Percentiles rank a stretch among this genome's conserved stretches.
Evolutionary conservation across 2,329 filamentous ascomycete genomes (phyloP).

Genomic region (Fusarium anguioides): DNA sequence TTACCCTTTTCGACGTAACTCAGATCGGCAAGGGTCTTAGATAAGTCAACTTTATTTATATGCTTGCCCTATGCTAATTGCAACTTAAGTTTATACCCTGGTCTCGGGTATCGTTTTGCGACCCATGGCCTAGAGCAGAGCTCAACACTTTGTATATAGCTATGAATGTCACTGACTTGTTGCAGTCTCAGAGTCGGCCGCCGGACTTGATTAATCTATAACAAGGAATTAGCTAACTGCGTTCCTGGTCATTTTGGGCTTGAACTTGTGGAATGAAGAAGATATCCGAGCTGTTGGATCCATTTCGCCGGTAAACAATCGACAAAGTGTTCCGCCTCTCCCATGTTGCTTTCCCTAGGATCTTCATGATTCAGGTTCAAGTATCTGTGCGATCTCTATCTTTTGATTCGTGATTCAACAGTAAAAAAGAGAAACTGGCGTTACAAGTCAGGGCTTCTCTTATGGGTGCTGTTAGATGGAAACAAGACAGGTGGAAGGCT

Average conservation of each 20-base stretch:
- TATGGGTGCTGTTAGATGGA: no score
- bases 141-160: not conserved
- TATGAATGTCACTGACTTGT: not conserved
- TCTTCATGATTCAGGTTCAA: fast-evolving
- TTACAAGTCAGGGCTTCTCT: fast-evolving
- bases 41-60: not conserved
- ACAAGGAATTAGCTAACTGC: not conserved
- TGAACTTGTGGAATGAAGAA: constrained; percentile 4
- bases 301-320: not conserved
- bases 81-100: not conserved
- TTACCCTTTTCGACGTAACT: not conserved
- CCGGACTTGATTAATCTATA: not conserved
- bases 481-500: not conserved
- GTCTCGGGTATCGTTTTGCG: not conserved
- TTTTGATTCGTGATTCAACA: not conserved
- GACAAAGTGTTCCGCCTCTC: not conserved
- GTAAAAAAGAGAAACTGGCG: not conserved
- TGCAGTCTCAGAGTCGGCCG: not conserved
- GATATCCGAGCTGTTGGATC: not conserved
- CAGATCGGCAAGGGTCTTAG: not conserved
- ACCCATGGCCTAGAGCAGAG: not conserved
- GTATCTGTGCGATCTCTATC: not conserved
- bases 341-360: not conserved
- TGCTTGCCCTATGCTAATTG: not conserved
- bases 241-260: not conserved